phyloP scores from a whole-genome alignment of 2,329 filamentous ascomycete species.

The Chalara sp. region DNA sequence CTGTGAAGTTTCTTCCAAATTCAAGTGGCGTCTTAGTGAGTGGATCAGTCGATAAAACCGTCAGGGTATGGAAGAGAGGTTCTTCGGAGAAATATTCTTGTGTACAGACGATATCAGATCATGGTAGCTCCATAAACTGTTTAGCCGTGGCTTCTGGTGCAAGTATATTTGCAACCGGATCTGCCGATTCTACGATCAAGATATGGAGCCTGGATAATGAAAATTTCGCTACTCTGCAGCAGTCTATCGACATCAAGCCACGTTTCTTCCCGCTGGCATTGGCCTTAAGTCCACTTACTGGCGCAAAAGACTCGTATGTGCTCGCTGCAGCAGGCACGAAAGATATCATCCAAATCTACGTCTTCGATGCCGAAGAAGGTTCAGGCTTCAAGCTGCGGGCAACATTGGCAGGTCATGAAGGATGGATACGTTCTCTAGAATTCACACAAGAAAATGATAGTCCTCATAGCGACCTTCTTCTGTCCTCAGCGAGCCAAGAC shows the following conservation, averaged over 20 bases:
- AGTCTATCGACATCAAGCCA: conserved; percentile 67
- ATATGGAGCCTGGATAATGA: conserved; percentile 57
- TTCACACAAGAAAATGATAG: conserved; percentile 59
- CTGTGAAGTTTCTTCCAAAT: conserved; percentile 66
- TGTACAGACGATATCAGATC: conserved; percentile 50
- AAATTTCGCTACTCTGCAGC: conserved; percentile 46
- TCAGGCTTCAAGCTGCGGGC: conserved; percentile 63
- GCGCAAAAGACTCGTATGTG: conserved; percentile 45
- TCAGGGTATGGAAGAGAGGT: conserved; percentile 64
- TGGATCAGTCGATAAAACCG: conserved; percentile 72
- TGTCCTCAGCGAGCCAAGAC: conserved; percentile 94
- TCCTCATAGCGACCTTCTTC: conserved; percentile 59
- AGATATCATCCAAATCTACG: conserved; percentile 74
- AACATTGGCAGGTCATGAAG: conserved; percentile 82
- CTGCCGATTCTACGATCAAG: conserved; percentile 67
- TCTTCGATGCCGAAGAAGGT: conserved; percentile 38
- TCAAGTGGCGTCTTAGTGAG: conserved; percentile 59
- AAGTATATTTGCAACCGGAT: conserved; percentile 64
- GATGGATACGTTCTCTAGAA: conserved; percentile 83
- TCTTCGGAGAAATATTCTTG: conserved; percentile 24
- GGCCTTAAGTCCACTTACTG: conserved; percentile 56
- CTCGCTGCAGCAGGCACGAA: conserved; percentile 84
- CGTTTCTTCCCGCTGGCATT: conserved; percentile 77
- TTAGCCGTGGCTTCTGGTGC: conserved; percentile 36
- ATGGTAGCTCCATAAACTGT: conserved; percentile 71